These are phyloP conservation scores for Colletotrichum abscissum DNA, from an alignment of 2,329 filamentous ascomycete genomes.

Conservation along the genomic window DNA sequence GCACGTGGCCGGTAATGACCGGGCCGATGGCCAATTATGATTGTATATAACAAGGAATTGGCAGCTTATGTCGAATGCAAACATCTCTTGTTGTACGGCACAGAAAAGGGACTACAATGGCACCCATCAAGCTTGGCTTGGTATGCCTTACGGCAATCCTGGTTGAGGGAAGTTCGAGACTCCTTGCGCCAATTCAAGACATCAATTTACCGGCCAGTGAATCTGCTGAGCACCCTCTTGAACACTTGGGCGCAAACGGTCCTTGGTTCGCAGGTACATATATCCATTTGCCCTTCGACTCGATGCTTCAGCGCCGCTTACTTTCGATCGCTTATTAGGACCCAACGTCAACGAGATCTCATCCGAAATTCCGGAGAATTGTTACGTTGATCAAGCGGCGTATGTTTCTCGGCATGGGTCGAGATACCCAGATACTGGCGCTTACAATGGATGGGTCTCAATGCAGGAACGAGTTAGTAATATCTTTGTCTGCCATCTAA, in stretches of 20 bases:
- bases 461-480: conserved; percentile 55
- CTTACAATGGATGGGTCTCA: conserved; percentile 67
- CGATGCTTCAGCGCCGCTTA: not conserved
- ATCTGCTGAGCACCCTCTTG: conserved; percentile 53
- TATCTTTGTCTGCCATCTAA: not conserved
- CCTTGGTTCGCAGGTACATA: conserved; percentile 62
- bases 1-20: conserved; percentile 21
- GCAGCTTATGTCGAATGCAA: too few relatives aligned
- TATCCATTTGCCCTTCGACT: not conserved
- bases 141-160: conserved; percentile 12
- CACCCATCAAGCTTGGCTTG: conserved; percentile 11
- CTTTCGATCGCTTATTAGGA: conserved; percentile 45
- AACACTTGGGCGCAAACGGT: conserved; percentile 63
- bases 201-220: conserved; percentile 41
- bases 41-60: not conserved
- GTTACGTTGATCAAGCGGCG: conserved; percentile 69
- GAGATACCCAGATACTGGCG: conserved; percentile 70
- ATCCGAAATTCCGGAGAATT: conserved; percentile 64
- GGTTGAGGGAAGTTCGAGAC: not conserved
- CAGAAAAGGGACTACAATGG: not conserved
- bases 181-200: conserved; percentile 41
- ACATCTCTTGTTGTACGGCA: not conserved
- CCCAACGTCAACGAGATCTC: conserved; percentile 68
- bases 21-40: not conserved
- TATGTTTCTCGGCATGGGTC: conserved; percentile 72